phyloP scores from a whole-genome alignment of 2,329 filamentous ascomycete genomes.

The Fusarium humuli region DNA sequence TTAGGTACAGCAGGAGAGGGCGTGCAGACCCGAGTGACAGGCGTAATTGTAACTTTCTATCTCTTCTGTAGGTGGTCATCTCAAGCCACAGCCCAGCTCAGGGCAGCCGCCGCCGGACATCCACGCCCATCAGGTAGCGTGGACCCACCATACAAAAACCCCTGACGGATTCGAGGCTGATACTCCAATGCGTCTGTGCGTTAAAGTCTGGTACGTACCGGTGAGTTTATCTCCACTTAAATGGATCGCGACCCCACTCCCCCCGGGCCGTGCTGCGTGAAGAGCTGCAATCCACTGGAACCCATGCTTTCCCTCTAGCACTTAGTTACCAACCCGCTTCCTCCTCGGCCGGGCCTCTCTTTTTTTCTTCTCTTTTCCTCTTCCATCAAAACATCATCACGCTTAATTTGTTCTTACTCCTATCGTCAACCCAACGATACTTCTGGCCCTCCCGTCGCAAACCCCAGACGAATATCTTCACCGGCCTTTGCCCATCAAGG shows the following conservation, averaged over 20 bases:
- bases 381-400: conserved; percentile 47
- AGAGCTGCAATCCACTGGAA: conserved; percentile 28
- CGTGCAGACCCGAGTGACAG: background rate
- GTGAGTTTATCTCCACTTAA: background rate
- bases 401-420: conserved; percentile 31
- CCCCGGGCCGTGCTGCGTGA: conserved; percentile 16
- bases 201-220: conserved; percentile 3
- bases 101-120: conserved; percentile 2
- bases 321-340: conserved; percentile 32
- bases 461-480: conserved; percentile 5
- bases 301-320: conserved; percentile 31
- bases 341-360: conserved; percentile 44
- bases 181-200: background rate
- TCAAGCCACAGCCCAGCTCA: background rate
- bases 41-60: background rate
- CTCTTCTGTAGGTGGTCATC: background rate
- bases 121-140: background rate
- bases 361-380: conserved; percentile 47
- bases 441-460: conserved; percentile 13
- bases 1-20: background rate
- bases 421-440: conserved; percentile 27
- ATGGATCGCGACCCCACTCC: conserved; percentile 1
- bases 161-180: conserved; percentile 7
- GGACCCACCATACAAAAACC: background rate
- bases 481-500: conserved; percentile 19